Base-by-base conservation (phyloP, 2,329 filamentous ascomycete genomes). In the Talaromyces sp. region DNA sequence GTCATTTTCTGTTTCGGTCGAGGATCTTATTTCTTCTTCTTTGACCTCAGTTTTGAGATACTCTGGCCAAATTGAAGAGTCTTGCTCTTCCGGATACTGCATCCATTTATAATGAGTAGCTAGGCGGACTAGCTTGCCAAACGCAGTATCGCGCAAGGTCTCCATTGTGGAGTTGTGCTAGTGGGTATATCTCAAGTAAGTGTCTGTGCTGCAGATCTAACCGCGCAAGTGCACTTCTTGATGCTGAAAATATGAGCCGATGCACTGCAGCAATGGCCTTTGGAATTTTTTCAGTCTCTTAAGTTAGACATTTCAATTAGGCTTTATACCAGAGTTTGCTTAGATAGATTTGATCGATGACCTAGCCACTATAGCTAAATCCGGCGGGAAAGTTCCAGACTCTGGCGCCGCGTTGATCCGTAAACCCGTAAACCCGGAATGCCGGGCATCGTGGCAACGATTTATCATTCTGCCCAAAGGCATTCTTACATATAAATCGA, bases 61-160 rank as follows among this genome's bases (percentile, higher is more conserved):
- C 27, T 56, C 52, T 4, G 54, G 47, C 57, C 60, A 60, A 7
- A 54, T 14, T 4, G 29, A 46, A 2, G 40, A 13, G 16, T 61
- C 54, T 5, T 43, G 35, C 29, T 64, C 61, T 37, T 65, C 63
- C 1, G 60, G 60, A 29, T 65, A 65, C 32, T 48, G 53, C 16
- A 61, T 40, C 2, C 43, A 42, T 49, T 48, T 45, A 3, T 43
- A 44, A 0, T 51, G 46, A 11, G 43, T 59, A 42, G 52, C 47
- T 14, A 65, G 24, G 32, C 60, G 60, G 7, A 60, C 50, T 3
- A 64, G 46, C 50, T 65, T 60, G 33, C 63, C 63, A 30, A 65
- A 63, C 6, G 58, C 55, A 6, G 61, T 57, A 42, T 64, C 63
- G 16, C 60, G 58, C 35, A 63, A 11, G n/a, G 47, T 56, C 45